These are phyloP conservation scores for Fusarium virguliforme DNA, from an alignment of 2,329 filamentous ascomycete genomes.

Conservation along the genomic window DNA sequence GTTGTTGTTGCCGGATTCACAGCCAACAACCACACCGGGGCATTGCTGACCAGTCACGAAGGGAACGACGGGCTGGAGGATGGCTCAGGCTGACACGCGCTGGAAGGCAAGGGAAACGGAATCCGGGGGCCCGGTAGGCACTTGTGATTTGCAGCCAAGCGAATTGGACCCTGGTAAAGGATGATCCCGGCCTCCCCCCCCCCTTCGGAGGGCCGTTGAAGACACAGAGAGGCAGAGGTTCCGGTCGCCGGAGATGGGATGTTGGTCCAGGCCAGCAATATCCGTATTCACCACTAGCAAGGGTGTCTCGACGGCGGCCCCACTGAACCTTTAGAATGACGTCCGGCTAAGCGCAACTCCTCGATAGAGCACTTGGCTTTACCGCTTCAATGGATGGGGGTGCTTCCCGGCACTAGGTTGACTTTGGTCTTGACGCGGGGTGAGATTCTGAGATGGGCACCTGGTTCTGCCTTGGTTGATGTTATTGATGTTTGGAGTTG, in stretches of 20 bases:
- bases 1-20: not conserved
- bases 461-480: slow-evolving; percentile 1
- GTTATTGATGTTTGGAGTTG: slow-evolving; percentile 19
- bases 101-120: slow-evolving; percentile 13
- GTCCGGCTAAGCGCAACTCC: slow-evolving; percentile 56
- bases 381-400: slow-evolving; percentile 13
- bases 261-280: slow-evolving; percentile 12
- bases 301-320: slow-evolving; percentile 46
- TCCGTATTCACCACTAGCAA: slow-evolving; percentile 3
- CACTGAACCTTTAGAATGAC: slow-evolving; percentile 65
- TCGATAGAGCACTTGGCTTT: slow-evolving; percentile 49
- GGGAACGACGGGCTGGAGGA: slow-evolving; percentile 19
- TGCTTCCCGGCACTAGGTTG: slow-evolving; percentile 47
- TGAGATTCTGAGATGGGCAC: slow-evolving; percentile 17
- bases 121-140: slow-evolving; percentile 39
- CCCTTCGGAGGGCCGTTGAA: slow-evolving; percentile 21
- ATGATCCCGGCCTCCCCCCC: slow-evolving; percentile 26
- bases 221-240: slow-evolving; percentile 3
- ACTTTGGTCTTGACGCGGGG: slow-evolving; percentile 39
- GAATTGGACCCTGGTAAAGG: slow-evolving; percentile 21
- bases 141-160: slow-evolving; percentile 47
- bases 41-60: slow-evolving; percentile 6
- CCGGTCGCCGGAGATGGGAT: slow-evolving; percentile 18
- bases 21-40: not conserved
- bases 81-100: slow-evolving; percentile 27